These are phyloP conservation scores for Haematococcus lacustris DNA, from an alignment of 139 green algal genomes.

Conservation along the genomic window DNA sequence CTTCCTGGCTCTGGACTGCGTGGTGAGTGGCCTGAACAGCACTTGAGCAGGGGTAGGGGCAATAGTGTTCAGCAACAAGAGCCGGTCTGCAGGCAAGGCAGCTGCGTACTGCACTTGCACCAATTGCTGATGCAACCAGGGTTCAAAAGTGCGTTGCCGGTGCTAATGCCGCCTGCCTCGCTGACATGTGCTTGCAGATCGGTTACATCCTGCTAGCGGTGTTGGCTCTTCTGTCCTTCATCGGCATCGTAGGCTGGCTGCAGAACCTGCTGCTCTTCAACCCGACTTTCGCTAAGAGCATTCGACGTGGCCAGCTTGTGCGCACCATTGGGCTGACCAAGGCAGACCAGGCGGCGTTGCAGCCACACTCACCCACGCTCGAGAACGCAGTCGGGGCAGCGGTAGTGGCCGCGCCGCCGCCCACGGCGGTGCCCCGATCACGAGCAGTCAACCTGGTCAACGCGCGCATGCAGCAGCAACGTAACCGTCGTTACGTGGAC, in stretches of 20 bases:
- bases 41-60: too few species aligned
- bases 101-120: too few species aligned
- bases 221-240: slow-evolving; percentile 31
- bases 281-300: slow-evolving; percentile 29
- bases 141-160: too few species aligned
- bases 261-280: slow-evolving; percentile 45
- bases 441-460: not conserved
- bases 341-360: not conserved
- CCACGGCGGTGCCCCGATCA: not conserved
- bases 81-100: too few species aligned
- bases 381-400: not conserved
- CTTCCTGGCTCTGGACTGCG: slow-evolving; percentile 7
- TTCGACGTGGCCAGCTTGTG: slow-evolving; percentile 10
- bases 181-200: too few species aligned
- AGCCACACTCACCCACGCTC: not conserved
- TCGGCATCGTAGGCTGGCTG: slow-evolving; percentile 23
- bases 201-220: slow-evolving; percentile 34
- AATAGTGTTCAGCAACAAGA: too few species aligned
- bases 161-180: too few species aligned
- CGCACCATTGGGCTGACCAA: slow-evolving; percentile 1
- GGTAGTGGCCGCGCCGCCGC: not conserved
- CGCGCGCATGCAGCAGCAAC: not conserved
- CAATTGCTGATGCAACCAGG: too few species aligned
- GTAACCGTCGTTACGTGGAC: too few species aligned
- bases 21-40: too few species aligned